These are phyloP conservation scores for Pythium sukuiense DNA, from an alignment of 352 stramenopile species.

Conservation along the genomic window DNA sequence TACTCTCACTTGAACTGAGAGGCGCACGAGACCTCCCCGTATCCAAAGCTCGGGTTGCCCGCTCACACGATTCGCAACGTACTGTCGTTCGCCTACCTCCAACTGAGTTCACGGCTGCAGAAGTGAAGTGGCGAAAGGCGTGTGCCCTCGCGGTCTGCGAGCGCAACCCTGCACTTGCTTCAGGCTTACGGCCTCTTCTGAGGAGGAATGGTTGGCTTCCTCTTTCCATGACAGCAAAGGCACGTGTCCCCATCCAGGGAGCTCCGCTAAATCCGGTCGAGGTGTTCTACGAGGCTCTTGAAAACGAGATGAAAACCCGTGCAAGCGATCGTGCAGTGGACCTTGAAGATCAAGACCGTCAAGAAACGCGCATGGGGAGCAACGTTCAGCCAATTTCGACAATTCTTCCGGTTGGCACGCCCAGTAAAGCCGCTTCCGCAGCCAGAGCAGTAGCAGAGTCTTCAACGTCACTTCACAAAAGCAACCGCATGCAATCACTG, in stretches of 20 bases:
- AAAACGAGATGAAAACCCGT: constrained; percentile 15
- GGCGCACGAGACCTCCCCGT: constrained; percentile 55
- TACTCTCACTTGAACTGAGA: constrained; percentile 57
- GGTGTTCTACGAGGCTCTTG: constrained; percentile 45
- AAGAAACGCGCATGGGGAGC: background rate
- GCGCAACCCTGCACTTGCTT: constrained; percentile 34
- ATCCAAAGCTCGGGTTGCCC: constrained; percentile 11
- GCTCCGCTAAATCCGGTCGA: constrained; percentile 26
- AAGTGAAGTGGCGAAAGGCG: constrained; percentile 30
- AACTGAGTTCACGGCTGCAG: constrained; percentile 33
- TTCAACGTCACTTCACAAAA: constrained; percentile 36
- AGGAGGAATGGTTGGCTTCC: constrained; percentile 27
- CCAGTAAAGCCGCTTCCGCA: background rate
- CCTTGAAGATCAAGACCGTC: background rate
- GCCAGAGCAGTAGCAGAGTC: background rate
- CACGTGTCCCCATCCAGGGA: background rate
- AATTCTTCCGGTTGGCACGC: background rate
- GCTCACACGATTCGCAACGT: constrained; percentile 20
- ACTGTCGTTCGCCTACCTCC: constrained; percentile 40
- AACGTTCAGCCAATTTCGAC: background rate
- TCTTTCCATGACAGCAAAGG: constrained; percentile 12
- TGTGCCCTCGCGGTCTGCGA: constrained; percentile 42
- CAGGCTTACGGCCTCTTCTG: constrained; percentile 35
- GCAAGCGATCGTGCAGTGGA: background rate
- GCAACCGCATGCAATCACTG: constrained; percentile 50